These are phyloP conservation scores for Porodaedalea pini DNA, from an alignment of 1,284 basidiomycete species.

Conservation along the genomic window DNA sequence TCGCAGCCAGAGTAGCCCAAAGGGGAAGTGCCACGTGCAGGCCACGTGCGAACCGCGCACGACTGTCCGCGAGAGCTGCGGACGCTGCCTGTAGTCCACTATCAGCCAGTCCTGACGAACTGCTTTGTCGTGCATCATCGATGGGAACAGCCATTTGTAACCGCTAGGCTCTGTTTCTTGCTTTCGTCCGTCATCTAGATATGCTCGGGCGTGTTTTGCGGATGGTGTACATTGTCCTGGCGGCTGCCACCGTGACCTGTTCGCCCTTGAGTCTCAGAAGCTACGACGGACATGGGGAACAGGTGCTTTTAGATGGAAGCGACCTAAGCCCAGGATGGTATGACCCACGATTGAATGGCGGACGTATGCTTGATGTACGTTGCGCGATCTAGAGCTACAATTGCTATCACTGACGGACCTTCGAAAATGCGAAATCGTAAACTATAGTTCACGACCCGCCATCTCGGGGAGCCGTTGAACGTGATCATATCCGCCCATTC, in stretches of 20 bases:
- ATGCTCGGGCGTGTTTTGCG: not conserved
- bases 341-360: constrained; percentile 68
- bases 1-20: no score
- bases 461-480: constrained; percentile 43
- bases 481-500: constrained; percentile 44
- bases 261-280: no score
- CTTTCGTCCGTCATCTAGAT: not conserved
- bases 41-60: no score
- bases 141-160: no score
- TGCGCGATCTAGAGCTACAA: not conserved
- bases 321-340: constrained; percentile 46
- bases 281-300: not conserved
- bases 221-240: not conserved
- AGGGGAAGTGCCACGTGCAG: no score
- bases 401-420: not conserved
- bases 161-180: not conserved
- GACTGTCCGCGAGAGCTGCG: no score
- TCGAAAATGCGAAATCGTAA: constrained; percentile 1
- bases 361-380: constrained; percentile 67
- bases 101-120: no score
- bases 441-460: constrained; percentile 55
- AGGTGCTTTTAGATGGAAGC: not conserved
- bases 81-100: no score
- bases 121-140: no score
- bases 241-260: not conserved